Conservation (phyloP, 352 stramenopile genomes). For the Globisporangium megalacanthum region DNA sequence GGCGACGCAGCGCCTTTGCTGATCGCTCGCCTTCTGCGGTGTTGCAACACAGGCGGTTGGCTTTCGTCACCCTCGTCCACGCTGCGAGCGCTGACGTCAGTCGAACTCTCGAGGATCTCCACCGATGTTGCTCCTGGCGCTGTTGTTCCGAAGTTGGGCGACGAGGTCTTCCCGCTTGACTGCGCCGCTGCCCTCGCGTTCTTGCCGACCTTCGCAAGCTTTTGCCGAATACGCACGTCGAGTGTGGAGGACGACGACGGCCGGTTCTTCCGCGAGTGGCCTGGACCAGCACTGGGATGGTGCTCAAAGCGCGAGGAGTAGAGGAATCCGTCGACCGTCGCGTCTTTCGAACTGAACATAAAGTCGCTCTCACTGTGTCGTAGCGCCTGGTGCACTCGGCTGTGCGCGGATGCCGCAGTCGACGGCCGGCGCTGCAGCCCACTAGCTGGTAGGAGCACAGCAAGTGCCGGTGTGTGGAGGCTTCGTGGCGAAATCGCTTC, state of each 20-base stretch:
- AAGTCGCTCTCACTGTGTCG: conserved; percentile 51
- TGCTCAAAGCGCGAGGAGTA: conserved; percentile 53
- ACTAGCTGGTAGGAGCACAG: not conserved
- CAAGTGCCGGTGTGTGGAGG: not conserved
- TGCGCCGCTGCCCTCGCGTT: not conserved
- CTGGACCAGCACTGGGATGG: conserved; percentile 10
- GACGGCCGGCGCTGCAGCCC: conserved; percentile 20
- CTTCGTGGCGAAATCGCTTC: conserved; percentile 1
- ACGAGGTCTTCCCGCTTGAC: too few species aligned
- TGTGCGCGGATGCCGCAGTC: conserved; percentile 43
- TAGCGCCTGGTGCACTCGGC: conserved; percentile 54
- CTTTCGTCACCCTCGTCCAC: not conserved
- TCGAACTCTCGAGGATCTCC: not conserved
- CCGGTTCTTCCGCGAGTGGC: not conserved
- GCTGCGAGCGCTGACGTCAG: not conserved
- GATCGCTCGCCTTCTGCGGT: not conserved
- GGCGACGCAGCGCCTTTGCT: not conserved
- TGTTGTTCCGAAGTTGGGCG: not conserved
- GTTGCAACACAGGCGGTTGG: not conserved
- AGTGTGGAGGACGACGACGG: conserved; percentile 19
- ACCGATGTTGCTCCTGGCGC: not conserved
- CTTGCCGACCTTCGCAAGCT: conserved; percentile 12
- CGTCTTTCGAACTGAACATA: conserved; percentile 40
- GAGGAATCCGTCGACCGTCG: conserved; percentile 37
- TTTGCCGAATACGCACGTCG: conserved; percentile 5